phyloP scores from a whole-genome alignment of 2,329 filamentous ascomycete species.

The Aspergillus pseudoglaucus region DNA sequence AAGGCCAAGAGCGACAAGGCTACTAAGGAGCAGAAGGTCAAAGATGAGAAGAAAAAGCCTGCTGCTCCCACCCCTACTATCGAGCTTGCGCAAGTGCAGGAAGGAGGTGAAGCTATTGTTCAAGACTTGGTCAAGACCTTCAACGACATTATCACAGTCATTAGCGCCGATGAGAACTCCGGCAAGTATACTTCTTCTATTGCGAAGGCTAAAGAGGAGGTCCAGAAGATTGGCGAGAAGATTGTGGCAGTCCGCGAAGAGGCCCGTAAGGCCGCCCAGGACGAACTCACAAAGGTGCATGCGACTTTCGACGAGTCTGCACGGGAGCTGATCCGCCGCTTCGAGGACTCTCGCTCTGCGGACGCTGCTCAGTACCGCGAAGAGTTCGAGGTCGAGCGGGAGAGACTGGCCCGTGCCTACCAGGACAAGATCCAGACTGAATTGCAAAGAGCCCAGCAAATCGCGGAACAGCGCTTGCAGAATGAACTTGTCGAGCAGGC shows the following conservation, averaged over 20 bases:
- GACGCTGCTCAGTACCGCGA: slow-evolving; percentile 79
- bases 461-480: slow-evolving; percentile 74
- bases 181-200: slow-evolving; percentile 73
- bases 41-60: slow-evolving; percentile 33
- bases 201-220: slow-evolving; percentile 75
- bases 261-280: slow-evolving; percentile 64
- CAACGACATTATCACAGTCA: slow-evolving; percentile 89
- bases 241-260: slow-evolving; percentile 67
- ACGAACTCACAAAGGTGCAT: slow-evolving; percentile 64
- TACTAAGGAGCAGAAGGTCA: slow-evolving; percentile 18
- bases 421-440: slow-evolving; percentile 73
- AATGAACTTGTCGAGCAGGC: slow-evolving; percentile 89
- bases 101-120: slow-evolving; percentile 77
- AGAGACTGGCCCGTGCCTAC: slow-evolving; percentile 69
- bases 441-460: slow-evolving; percentile 68
- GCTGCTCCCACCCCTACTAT: slow-evolving; percentile 56
- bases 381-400: slow-evolving; percentile 83
- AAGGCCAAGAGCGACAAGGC: slow-evolving; percentile 27
- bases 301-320: slow-evolving; percentile 81
- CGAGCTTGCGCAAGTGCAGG: slow-evolving; percentile 67
- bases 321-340: slow-evolving; percentile 77
- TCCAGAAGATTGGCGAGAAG: slow-evolving; percentile 70
- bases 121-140: slow-evolving; percentile 92
- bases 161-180: slow-evolving; percentile 78
- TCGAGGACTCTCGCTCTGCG: slow-evolving; percentile 72